Base-by-base conservation (phyloP, 768 basidiomycete genomes). In the Naematelia encephala region DNA sequence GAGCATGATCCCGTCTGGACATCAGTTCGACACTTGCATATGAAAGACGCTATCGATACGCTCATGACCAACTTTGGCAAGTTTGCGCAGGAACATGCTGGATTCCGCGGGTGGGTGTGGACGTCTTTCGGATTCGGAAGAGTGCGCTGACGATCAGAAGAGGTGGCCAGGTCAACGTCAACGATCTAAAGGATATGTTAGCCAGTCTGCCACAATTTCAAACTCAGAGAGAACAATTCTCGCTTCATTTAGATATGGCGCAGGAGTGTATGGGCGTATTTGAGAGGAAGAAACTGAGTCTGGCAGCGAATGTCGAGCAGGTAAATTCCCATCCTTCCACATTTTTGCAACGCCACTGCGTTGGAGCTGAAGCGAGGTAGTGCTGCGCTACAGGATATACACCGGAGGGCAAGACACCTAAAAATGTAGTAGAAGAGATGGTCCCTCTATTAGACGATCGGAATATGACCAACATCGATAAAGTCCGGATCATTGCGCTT, bases 101-200 rank as follows among this genome's bases (percentile, higher is more conserved):
- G 91, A 0, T 96, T 96, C 78, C 87, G 89, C 69, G 73, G 91
- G 89, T 69, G 73, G 91, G 88, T 91, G 69, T 54, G 84, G 58
- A 59, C 50, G 11, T 56, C 60, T 30, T 57, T 5, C 14, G 5
- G 11, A 26, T 14, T 47, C 16, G 3, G 44, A 54, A 4, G 48
- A 51, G 27, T n/a, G 29, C 4, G 54, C 53, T 52, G 23, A 59
- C 28, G 50, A 22, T 3, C n/a, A 49, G 66, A 50, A 87, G 88
- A 25, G 85, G 90, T 67, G 86, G 87, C 45, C 89, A 88, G 8
- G 88, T 89, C 48, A 92, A 85, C 68, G 76, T 99, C 48, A 94
- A 92, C 70, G 94, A 97, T 78, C 93, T 99, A 90, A 97, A 96
- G 78, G 96, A 99, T 71, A 96, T 98, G 94, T 81, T 99, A 29